Percentiles rank a stretch among this genome's conserved stretches.
Conservation (phyloP, 352 stramenopile genomes). For the Phytopythium cucurbitacearum region DNA sequence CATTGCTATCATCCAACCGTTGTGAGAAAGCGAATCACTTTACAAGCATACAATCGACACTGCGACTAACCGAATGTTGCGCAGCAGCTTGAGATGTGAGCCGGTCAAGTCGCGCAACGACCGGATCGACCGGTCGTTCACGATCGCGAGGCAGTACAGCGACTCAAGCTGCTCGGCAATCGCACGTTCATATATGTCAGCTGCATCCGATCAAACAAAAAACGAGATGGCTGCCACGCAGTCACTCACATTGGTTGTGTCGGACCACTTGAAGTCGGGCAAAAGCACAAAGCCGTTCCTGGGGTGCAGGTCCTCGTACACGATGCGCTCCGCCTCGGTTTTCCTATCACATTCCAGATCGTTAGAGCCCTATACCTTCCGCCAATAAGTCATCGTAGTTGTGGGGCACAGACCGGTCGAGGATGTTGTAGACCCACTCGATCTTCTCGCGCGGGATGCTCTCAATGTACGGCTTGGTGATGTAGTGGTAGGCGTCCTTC, state of each 20-base stretch:
- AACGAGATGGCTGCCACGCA: not conserved
- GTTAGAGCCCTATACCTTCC: too few relatives aligned
- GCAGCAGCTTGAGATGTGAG: conserved; percentile 55
- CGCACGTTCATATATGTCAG: conserved; percentile 1
- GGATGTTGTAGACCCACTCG: conserved; percentile 88
- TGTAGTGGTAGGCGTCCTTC: conserved; percentile 61
- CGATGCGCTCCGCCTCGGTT: conserved; percentile 75
- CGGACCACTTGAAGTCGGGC: conserved; percentile 84
- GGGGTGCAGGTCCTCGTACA: conserved; percentile 67
- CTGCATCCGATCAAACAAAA: not conserved
- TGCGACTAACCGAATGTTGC: conserved; percentile 58
- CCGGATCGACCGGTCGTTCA: conserved; percentile 66
- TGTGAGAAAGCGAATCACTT: not conserved
- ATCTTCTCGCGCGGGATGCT: conserved; percentile 71
- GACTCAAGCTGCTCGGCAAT: conserved; percentile 49
- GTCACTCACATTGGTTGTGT: conserved; percentile 48
- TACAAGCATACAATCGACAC: not conserved
- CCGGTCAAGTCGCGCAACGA: conserved; percentile 72
- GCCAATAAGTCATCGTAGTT: too few relatives aligned
- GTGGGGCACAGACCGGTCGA: conserved; percentile 63
- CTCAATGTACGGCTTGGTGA: conserved; percentile 75
- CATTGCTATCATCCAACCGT: conserved; percentile 31
- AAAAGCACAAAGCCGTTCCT: conserved; percentile 72
- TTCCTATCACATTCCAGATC: conserved; percentile 30
- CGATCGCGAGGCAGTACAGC: conserved; percentile 79